Conservation (phyloP, 2,329 filamentous ascomycete genomes). For the Didymellaceae sp. region DNA sequence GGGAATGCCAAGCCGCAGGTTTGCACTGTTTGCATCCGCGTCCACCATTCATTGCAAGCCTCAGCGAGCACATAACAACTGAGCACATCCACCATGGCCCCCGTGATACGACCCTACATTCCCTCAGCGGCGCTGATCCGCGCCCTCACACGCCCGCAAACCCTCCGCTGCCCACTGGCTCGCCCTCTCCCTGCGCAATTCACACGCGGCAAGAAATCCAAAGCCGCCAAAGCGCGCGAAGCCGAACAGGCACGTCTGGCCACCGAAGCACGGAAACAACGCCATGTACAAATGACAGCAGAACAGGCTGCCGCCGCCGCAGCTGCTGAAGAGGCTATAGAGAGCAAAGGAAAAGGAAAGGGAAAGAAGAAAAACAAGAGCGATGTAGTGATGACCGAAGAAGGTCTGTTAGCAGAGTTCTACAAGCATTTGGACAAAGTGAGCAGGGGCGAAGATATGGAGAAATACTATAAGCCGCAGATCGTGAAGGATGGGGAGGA, state of each 20-base stretch:
- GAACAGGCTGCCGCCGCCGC: not conserved
- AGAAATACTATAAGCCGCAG: slow-evolving; percentile 8
- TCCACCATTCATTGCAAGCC: no score
- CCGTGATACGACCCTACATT: slow-evolving; percentile 31
- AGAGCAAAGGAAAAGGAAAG: not conserved
- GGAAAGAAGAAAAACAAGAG: not conserved
- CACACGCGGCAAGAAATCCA: slow-evolving; percentile 32
- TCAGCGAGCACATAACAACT: no score
- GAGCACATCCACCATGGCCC: no score
- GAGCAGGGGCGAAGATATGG: slow-evolving; percentile 2
- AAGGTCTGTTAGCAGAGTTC: not conserved
- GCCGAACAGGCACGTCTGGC: slow-evolving; percentile 7
- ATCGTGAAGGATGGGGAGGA: slow-evolving; percentile 24
- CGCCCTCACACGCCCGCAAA: slow-evolving; percentile 30
- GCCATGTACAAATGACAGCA: not conserved
- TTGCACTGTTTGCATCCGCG: slow-evolving; percentile 18
- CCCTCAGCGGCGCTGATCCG: slow-evolving; percentile 37
- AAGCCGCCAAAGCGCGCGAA: slow-evolving; percentile 18
- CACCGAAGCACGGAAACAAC: not conserved
- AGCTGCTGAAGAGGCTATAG: not conserved
- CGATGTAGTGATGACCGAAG: no score
- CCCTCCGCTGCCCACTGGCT: slow-evolving; percentile 26
- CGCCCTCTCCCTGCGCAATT: slow-evolving; percentile 25
- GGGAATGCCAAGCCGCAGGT: slow-evolving; percentile 33
- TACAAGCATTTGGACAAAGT: not conserved